A percentile compares a stretch with the other conserved stretches of the same genome.
phyloP scores from a whole-genome alignment of 2,329 filamentous ascomycete genomes.

The Claviceps capensis region DNA sequence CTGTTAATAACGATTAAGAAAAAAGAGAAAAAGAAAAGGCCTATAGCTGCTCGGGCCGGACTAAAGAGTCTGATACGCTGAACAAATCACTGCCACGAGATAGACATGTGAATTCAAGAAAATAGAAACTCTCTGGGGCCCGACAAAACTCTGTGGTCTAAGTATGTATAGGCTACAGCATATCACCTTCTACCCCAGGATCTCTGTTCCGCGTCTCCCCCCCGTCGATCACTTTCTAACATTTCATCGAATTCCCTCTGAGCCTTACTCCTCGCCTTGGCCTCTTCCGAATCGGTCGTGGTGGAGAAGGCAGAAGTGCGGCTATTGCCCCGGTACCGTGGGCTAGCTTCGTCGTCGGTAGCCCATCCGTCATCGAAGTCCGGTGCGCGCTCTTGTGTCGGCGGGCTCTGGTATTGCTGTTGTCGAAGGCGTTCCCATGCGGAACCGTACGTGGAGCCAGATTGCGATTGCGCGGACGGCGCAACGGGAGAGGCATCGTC shows the following conservation, averaged over 20 bases:
- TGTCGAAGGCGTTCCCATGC: conserved; percentile 33
- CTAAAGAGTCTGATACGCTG: no score
- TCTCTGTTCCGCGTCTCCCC: conserved; percentile 14
- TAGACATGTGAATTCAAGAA: no score
- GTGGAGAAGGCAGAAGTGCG: conserved; percentile 22
- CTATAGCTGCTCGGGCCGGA: no score
- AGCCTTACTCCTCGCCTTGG: conserved; percentile 28
- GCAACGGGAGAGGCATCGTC: conserved; percentile 33
- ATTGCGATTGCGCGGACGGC: conserved; percentile 14
- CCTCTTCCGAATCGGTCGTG: conserved; percentile 22
- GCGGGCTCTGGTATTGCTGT: conserved; percentile 20
- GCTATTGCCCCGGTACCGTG: conserved; percentile 7
- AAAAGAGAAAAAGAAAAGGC: no score
- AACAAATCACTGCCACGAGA: no score
- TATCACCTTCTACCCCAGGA: conserved; percentile 14
- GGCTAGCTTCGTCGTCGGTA: conserved; percentile 14
- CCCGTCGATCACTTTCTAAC: conserved; percentile 29
- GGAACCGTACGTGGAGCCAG: conserved; percentile 16
- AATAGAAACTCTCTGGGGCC: no score
- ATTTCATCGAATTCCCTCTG: conserved; percentile 38
- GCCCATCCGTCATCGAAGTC: conserved; percentile 6
- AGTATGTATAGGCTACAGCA: neutral
- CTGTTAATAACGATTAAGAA: no score
- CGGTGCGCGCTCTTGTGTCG: conserved; percentile 9
- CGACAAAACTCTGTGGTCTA: neutral